Base-by-base conservation (phyloP, 1,139 yeast genomes). In the Blastobotrys buckinghamii region DNA sequence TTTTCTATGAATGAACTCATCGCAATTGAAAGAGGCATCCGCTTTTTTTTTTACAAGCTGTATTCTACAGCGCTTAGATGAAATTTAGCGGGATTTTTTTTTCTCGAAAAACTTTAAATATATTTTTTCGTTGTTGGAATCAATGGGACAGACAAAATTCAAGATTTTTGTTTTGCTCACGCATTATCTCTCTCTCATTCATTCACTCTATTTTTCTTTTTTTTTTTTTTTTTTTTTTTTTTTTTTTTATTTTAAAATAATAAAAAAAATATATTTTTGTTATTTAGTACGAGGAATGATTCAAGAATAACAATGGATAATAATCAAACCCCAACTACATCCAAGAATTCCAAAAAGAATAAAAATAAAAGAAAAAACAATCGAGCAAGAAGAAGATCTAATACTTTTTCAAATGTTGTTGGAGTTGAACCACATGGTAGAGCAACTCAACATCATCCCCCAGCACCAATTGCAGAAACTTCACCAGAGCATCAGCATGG, bases 371-470 rank as follows among this genome's bases (percentile, higher is more conserved):
- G 9, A 12, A 19, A 8, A 38, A 38, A 19, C 2, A 27, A 26
- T 19, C 6, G 13, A 6, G 6, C 17, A 33, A 7, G 47, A 43
- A 22, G 48, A 29, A 33, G 48, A 10, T 45, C 48, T n/a, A 45
- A 39, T 29, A 45, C 48, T 8, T 45, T 45, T 30, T 26, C 37
- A 22, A 45, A 45, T 29, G 48, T 36, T 15, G 19, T 45, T 6
- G 44, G 44, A 12, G 40, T 58, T n/a, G 59, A 55, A 43, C 49
- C 60, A 12, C 61, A 58, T 39, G 61, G 61, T 4, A 17, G 32
- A 7, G 33, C 42, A 5, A 9, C 20, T 9, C 17, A 2, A 24
- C 26, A 8, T 7, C 9, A 6, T 4, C 5, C n/a, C 3, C 26
- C 34, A 15, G 42, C 22, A 9, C 24, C 24, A 22, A 27, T 27